These are phyloP conservation scores for Fraxinus ornus DNA, from an alignment of 305 asterid species.

Conservation along the genomic window DNA sequence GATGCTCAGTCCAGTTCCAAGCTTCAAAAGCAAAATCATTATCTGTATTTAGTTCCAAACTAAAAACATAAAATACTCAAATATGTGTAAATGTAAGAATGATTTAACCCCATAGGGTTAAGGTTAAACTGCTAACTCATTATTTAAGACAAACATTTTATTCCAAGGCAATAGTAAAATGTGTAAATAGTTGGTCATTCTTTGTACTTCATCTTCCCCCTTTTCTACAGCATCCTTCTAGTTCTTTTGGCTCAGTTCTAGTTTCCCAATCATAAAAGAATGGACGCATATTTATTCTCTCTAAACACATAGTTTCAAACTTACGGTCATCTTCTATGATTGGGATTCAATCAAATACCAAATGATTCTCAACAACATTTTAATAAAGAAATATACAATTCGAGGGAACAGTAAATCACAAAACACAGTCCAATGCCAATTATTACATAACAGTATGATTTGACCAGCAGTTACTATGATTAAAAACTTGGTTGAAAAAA, in stretches of 20 bases:
- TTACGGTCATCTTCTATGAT: not conserved
- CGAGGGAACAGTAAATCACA: not conserved
- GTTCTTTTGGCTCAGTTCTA: not conserved
- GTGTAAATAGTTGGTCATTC: not conserved
- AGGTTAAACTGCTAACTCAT: conserved; percentile 4
- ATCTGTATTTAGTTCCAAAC: conserved; percentile 28
- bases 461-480: not conserved
- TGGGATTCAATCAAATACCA: not conserved
- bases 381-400: not conserved
- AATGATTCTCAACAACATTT: conserved; percentile 1
- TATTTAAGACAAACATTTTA: conserved; percentile 3
- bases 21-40: conserved; percentile 51
- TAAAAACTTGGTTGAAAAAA: not conserved
- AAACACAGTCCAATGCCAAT: not conserved
- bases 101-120: not conserved
- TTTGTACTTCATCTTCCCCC: not conserved
- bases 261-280: not conserved
- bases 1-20: conserved; percentile 95
- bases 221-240: not conserved
- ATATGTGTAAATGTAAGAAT: conserved; percentile 10
- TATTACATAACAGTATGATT: not conserved
- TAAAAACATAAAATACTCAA: conserved; percentile 2
- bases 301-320: not conserved
- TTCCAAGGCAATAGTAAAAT: not conserved
- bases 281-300: not conserved